phyloP scores from a whole-genome alignment of 2,329 filamentous ascomycete species.

The Xylaria sp. region DNA sequence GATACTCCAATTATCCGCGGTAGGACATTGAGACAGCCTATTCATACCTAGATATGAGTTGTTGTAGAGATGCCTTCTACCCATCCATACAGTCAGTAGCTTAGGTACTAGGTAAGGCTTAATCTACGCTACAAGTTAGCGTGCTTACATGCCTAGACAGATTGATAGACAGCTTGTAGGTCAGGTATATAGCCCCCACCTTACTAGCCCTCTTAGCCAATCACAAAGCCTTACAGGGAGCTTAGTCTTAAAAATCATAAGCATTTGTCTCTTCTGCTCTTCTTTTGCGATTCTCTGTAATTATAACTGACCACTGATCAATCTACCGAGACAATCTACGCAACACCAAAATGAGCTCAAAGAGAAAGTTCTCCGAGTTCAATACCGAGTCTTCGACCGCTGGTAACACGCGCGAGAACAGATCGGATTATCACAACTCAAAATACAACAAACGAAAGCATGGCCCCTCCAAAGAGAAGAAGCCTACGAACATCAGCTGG shows the following conservation, averaged over 20 bases:
- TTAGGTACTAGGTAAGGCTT: neutral
- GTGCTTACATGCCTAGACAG: neutral
- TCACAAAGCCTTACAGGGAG: constrained; percentile 4
- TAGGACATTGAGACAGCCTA: neutral
- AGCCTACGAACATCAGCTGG: constrained; percentile 64
- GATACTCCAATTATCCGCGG: neutral
- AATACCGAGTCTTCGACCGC: constrained; percentile 38
- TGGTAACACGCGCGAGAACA: constrained; percentile 32
- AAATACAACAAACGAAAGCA: constrained; percentile 51
- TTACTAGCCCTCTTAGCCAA: constrained; percentile 21
- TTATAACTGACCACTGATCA: neutral
- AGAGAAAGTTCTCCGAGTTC: constrained; percentile 49
- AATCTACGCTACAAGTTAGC: neutral
- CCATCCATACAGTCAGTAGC: no score
- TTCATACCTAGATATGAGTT: neutral
- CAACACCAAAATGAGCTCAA: constrained; percentile 42
- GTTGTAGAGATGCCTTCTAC: neutral
- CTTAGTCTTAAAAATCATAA: constrained; percentile 29
- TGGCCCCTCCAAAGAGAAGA: constrained; percentile 58
- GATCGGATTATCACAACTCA: constrained; percentile 33
- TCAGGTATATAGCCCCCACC: constrained; percentile 2
- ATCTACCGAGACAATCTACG: constrained; percentile 1
- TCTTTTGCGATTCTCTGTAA: neutral
- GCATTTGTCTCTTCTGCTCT: neutral
- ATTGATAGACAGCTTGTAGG: no score